Conservation (phyloP, 1,284 basidiomycete genomes). For the Phylloporus sp. region DNA sequence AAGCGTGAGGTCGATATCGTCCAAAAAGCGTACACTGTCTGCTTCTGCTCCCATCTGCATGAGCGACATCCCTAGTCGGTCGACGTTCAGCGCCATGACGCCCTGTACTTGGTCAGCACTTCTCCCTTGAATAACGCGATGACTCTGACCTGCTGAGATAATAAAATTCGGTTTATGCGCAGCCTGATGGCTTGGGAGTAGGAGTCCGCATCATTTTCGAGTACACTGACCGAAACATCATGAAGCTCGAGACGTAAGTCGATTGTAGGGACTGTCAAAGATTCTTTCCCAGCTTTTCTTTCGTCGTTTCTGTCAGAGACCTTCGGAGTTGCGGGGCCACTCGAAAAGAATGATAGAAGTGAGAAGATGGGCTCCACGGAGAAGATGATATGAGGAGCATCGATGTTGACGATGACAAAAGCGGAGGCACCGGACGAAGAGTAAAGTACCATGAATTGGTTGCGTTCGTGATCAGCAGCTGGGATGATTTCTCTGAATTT, state of each 20-base stretch:
- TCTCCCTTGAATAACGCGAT: conserved; percentile 1
- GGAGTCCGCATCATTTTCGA: conserved; percentile 83
- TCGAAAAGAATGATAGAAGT: conserved; percentile 84
- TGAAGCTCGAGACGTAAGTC: conserved; percentile 90
- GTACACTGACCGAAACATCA: conserved; percentile 87
- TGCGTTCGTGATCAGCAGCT: conserved; percentile 85
- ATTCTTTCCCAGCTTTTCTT: conserved; percentile 17
- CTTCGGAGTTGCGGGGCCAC: conserved; percentile 50
- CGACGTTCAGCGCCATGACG: conserved; percentile 83
- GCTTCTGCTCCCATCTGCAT: conserved; percentile 85
- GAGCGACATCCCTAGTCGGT: conserved; percentile 92
- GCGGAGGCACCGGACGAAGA: conserved; percentile 75
- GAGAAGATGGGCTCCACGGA: conserved; percentile 93
- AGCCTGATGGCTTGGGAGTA: conserved; percentile 91
- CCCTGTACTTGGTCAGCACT: conserved; percentile 51
- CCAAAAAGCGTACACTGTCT: conserved; percentile 91
- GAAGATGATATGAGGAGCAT: conserved; percentile 94
- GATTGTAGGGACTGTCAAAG: conserved; percentile 35
- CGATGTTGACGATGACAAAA: conserved; percentile 86
- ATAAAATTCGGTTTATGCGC: conserved; percentile 82
- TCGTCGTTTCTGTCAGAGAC: conserved; percentile 24
- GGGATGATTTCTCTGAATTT: conserved; percentile 97
- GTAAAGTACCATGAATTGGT: conserved; percentile 96
- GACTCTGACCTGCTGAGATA: conserved; percentile 84
- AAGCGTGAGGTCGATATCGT: conserved; percentile 90